A percentile compares a stretch with the other conserved stretches of the same genome.
These are phyloP conservation scores for Astrothelium macrocarpum DNA, from an alignment of 495 filamentous ascomycete genomes.

Conservation along the genomic window DNA sequence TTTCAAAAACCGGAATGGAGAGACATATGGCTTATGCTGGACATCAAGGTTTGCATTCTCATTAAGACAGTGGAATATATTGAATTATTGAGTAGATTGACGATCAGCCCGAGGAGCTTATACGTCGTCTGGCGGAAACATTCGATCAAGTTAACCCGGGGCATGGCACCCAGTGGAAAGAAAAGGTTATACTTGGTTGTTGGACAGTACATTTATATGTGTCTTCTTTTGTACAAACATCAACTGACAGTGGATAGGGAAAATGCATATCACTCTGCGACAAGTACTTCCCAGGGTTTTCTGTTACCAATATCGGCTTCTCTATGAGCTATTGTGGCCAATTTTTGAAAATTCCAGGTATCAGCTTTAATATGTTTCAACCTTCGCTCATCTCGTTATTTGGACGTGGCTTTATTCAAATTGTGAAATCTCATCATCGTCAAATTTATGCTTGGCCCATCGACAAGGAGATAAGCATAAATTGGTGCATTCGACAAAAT, in stretches of 20 bases:
- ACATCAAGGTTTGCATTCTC: slow-evolving; percentile 60
- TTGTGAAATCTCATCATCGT: slow-evolving; percentile 44
- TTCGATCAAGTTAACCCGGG: slow-evolving; percentile 41
- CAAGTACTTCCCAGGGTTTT: slow-evolving; percentile 57
- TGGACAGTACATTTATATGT: slow-evolving; percentile 51
- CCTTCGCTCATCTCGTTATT: slow-evolving; percentile 51
- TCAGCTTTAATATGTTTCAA: slow-evolving; percentile 68
- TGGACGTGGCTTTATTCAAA: slow-evolving; percentile 54
- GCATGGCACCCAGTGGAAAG: slow-evolving; percentile 48
- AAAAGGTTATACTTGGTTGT: slow-evolving; percentile 67
- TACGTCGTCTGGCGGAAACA: slow-evolving; percentile 53
- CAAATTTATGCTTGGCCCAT: slow-evolving; percentile 78
- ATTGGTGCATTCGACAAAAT: slow-evolving; percentile 51
- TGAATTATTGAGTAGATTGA: slow-evolving; percentile 37
- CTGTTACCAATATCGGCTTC: slow-evolving; percentile 63
- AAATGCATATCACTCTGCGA: slow-evolving; percentile 52
- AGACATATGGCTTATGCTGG: slow-evolving; percentile 70
- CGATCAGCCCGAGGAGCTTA: slow-evolving; percentile 59
- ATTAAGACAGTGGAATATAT: not conserved
- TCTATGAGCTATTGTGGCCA: slow-evolving; percentile 57
- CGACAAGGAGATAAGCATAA: slow-evolving; percentile 64
- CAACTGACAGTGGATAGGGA: slow-evolving; percentile 33
- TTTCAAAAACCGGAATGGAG: slow-evolving; percentile 50
- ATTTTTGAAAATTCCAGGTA: slow-evolving; percentile 51
- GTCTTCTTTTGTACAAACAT: not conserved